Base-by-base conservation (phyloP, 1,139 yeast species). In the Kazachstania sp. region DNA sequence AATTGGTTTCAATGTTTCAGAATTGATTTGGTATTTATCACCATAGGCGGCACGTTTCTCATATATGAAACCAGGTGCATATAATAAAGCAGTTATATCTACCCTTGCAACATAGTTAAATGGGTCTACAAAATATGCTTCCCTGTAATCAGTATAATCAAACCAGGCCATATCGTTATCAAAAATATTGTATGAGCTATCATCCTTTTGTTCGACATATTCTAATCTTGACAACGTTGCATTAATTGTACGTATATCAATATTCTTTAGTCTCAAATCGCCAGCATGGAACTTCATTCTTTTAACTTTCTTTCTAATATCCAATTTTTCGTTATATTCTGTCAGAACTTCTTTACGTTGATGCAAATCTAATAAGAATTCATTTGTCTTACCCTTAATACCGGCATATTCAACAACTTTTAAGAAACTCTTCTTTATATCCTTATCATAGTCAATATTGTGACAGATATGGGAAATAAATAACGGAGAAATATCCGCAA, bases 111-210 rank as follows among this genome's bases (percentile, higher is more conserved):
- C 23, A 71, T 64, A 51, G 68, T 71, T 43, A 68, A 68, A 54
- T 31, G 56, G 45, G 44, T 54, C 52, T 18, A 60, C 48, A 37
- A 54, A 56, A 58, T 78, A 86, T 40, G 90, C 68, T 59, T 92
- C 97, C 15, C 78, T 71, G 57, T 81, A 92, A 66, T 92, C 98
- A 50, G 85, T 79, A 30, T 76, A 67, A 60, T 92, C 97, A 45
- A 81, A 70, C 97, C 97, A 92, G 0, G 78, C 63, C 47, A 69
- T 62, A 54, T 82, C 86, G 45, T 61, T 54, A 49, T 69, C 72
- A 53, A 62, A 67, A 5, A 61, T 57, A 16, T 61, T 54, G 42
- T 66, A 60, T 7, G 45, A 45, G 6, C 58, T 53, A 28, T 53
- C 54, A 16, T 51, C 52, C 28, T 49, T 50, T 37, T 55, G 52